Base-by-base conservation (phyloP, 1,284 basidiomycete genomes). In the Microbotryum saponariae region DNA sequence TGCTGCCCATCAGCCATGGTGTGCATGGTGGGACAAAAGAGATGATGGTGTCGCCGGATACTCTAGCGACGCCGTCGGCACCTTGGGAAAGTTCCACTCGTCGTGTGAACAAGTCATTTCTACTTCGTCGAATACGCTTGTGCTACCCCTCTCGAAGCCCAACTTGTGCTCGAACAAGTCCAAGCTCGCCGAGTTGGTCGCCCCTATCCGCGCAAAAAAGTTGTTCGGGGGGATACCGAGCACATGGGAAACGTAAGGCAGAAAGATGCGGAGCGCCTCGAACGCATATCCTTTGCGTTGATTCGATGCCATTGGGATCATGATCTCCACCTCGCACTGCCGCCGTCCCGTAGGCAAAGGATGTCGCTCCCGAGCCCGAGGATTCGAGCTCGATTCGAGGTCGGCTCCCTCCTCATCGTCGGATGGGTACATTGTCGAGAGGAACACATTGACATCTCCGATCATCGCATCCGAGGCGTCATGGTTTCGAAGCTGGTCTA, bases 391-490 rank as follows among this genome's bases (percentile, higher is more conserved):
- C 31, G 79, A 79, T 33, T 79, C 75, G 33, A 77, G 74, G 3
- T 70, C 70, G 20, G 77, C 75, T 12, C 71, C 65, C 8, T 70
- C 72, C 7, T 65, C 66, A 69, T 69, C 5, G 76, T 76, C 72
- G 44, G 83, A 82, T 27, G 25, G 48, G 44, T 6, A 46, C 25
- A 0, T n/a, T 14, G 27, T 57, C 47, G 85, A 85, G 59, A 96
- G 77, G 74, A 97, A 96, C 31, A 96, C 76, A 73, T 97, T 97
- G 48, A 93, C 90, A 73, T 97, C 92, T 37, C 93, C 93, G 18
- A 90, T 80, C 91, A 96, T 93, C 12, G 79, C 81, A 25, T 84
- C 78, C 6, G 73, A 3, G 42, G 60, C 48, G 47, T 56, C 51
- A 50, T 65, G 66, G 10, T 29, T 73, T 53, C 21, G 66, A 46